phyloP scores from a whole-genome alignment of 768 basidiomycete genomes.

The Suillus ampliporus region DNA sequence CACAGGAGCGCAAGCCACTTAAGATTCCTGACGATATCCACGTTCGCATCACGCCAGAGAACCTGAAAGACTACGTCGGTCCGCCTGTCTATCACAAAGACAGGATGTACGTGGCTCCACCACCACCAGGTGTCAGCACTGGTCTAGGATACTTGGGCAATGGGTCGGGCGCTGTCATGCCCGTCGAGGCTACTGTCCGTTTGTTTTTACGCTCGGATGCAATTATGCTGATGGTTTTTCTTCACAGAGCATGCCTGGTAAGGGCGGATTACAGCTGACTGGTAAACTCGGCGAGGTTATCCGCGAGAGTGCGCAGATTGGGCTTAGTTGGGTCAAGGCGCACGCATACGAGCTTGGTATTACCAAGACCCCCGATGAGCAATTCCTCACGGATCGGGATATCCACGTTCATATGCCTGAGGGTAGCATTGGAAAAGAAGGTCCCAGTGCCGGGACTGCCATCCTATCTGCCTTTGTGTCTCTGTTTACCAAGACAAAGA shows the following conservation, averaged over 20 bases:
- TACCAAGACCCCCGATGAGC: slow-evolving; percentile 69
- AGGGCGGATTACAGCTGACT: slow-evolving; percentile 89
- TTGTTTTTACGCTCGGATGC: not conserved
- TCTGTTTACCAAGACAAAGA: slow-evolving; percentile 83
- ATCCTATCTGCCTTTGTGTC: slow-evolving; percentile 91
- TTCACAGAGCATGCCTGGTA: slow-evolving; percentile 92
- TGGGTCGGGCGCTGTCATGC: slow-evolving; percentile 96
- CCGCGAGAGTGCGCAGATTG: slow-evolving; percentile 94
- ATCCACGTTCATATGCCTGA: slow-evolving; percentile 98
- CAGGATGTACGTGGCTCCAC: slow-evolving; percentile 78
- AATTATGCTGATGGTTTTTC: not conserved
- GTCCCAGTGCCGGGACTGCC: slow-evolving; percentile 96
- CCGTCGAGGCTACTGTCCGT: slow-evolving; percentile 90
- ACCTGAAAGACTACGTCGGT: slow-evolving; percentile 95
- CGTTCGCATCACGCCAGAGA: slow-evolving; percentile 83
- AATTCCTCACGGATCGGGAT: slow-evolving; percentile 85
- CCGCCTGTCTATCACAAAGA: slow-evolving; percentile 96
- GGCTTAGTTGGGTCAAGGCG: slow-evolving; percentile 89
- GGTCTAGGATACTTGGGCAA: slow-evolving; percentile 97
- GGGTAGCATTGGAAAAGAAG: slow-evolving; percentile 92
- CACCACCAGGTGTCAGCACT: slow-evolving; percentile 92
- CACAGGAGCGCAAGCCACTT: slow-evolving; percentile 79
- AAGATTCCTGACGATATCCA: slow-evolving; percentile 79
- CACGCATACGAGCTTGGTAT: slow-evolving; percentile 92
- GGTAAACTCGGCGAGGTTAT: slow-evolving; percentile 99